A percentile compares a stretch with the other conserved stretches of the same genome.
Evolutionary conservation across 2,329 filamentous ascomycete species (phyloP).

Genomic region (Pestalotiopsis fici): DNA sequence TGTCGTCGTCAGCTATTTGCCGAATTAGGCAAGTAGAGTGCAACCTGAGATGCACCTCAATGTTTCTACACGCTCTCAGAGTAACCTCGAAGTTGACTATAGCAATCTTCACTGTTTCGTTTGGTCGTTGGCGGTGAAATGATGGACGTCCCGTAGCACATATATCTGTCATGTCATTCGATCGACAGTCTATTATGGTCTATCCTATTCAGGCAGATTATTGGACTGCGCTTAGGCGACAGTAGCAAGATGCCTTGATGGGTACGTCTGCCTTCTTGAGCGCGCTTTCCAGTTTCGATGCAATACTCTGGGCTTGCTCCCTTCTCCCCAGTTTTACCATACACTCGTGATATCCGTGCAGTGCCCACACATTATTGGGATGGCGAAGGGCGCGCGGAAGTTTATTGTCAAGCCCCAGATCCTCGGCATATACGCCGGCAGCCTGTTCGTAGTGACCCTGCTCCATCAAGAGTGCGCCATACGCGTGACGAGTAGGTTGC

Average conservation of each 20-base stretch:
- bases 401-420: constrained; percentile 60
- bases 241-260: constrained; percentile 38
- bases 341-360: constrained; percentile 75
- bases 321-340: constrained; percentile 53
- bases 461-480: constrained; percentile 69
- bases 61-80: neutral
- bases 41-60: neutral
- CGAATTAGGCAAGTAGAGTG: neutral
- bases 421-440: constrained; percentile 57
- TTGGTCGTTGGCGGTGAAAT: neutral
- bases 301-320: constrained; percentile 34
- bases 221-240: constrained; percentile 15
- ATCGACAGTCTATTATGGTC: neutral
- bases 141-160: neutral
- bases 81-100: neutral
- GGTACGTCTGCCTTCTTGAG: constrained; percentile 27
- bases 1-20: neutral
- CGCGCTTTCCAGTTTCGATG: constrained; percentile 24
- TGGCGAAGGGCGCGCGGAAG: constrained; percentile 67
- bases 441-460: constrained; percentile 62
- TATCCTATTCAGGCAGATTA: neutral
- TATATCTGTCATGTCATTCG: neutral
- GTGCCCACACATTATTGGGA: constrained; percentile 73
- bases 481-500: constrained; percentile 72
- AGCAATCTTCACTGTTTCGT: neutral